phyloP scores from a whole-genome alignment of 768 basidiomycete species.

The Lyophyllum semitale region DNA sequence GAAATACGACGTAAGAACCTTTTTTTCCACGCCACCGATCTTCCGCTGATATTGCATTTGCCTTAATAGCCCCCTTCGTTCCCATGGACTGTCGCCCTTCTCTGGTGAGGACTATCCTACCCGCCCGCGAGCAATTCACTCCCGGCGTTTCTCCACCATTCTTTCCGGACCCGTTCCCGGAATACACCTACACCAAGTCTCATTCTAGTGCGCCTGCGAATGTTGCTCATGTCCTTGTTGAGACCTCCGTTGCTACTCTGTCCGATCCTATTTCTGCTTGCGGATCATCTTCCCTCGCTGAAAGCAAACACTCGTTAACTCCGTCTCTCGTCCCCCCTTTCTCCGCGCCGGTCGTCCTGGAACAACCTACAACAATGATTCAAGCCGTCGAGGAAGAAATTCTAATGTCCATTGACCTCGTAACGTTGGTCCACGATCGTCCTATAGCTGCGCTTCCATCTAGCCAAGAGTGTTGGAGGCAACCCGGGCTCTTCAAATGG shows the following conservation, averaged over 20 bases:
- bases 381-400: background rate
- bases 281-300: background rate
- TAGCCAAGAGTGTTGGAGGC: background rate
- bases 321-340: background rate
- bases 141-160: background rate
- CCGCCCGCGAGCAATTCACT: background rate
- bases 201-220: background rate
- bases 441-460: background rate
- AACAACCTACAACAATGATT: background rate
- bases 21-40: background rate
- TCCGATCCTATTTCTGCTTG: background rate
- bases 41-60: background rate
- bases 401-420: background rate
- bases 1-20: conserved; percentile 3
- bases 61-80: conserved; percentile 5
- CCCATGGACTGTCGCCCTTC: background rate
- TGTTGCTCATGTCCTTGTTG: background rate
- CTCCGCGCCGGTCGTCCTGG: background rate
- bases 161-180: background rate
- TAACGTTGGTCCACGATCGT: background rate
- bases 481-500: background rate
- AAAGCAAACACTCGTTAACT: background rate
- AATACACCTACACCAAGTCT: background rate
- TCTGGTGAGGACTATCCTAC: background rate
- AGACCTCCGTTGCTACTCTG: background rate